Evolutionary conservation across 1,284 basidiomycete genomes (phyloP).

Genomic region (Cryptococcus amylolentus): DNA sequence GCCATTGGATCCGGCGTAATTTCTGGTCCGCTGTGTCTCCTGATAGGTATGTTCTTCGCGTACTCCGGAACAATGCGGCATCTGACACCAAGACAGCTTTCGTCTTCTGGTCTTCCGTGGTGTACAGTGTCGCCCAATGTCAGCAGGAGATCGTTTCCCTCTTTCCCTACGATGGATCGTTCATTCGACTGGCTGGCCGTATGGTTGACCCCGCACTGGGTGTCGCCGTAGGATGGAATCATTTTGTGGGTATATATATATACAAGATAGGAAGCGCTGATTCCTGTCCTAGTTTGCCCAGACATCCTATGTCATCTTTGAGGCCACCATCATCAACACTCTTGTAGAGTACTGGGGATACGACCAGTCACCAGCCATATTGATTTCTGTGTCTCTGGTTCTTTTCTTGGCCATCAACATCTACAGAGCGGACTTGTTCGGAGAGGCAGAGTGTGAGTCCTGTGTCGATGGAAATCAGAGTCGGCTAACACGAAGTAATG

Average conservation of each 20-base stretch:
- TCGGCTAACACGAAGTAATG: not conserved
- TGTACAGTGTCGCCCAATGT: slow-evolving; percentile 25
- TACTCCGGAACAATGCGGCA: not conserved
- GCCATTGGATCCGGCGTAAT: slow-evolving; percentile 23
- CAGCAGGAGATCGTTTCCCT: slow-evolving; percentile 27
- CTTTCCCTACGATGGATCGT: slow-evolving; percentile 23
- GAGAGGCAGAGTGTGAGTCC: slow-evolving; percentile 34
- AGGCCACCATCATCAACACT: slow-evolving; percentile 23
- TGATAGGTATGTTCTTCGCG: slow-evolving; percentile 17
- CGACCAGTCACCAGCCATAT: slow-evolving; percentile 41
- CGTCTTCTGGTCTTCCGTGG: slow-evolving; percentile 20
- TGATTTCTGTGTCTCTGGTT: slow-evolving; percentile 49
- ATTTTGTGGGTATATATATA: slow-evolving; percentile 19
- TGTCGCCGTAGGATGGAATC: slow-evolving; percentile 25
- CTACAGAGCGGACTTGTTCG: slow-evolving; percentile 39
- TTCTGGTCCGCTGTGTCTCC: slow-evolving; percentile 20
- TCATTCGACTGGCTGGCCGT: slow-evolving; percentile 22
- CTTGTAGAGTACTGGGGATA: slow-evolving; percentile 31
- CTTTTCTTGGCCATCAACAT: slow-evolving; percentile 50
- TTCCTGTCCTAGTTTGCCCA: slow-evolving; percentile 10
- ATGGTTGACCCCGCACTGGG: slow-evolving; percentile 27
- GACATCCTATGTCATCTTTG: slow-evolving; percentile 26
- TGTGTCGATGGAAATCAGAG: not conserved
- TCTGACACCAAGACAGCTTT: slow-evolving; percentile 9
- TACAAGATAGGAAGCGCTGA: not conserved